Conservation (phyloP, 140 eudicot species). For the Bidens hawaiensis region DNA sequence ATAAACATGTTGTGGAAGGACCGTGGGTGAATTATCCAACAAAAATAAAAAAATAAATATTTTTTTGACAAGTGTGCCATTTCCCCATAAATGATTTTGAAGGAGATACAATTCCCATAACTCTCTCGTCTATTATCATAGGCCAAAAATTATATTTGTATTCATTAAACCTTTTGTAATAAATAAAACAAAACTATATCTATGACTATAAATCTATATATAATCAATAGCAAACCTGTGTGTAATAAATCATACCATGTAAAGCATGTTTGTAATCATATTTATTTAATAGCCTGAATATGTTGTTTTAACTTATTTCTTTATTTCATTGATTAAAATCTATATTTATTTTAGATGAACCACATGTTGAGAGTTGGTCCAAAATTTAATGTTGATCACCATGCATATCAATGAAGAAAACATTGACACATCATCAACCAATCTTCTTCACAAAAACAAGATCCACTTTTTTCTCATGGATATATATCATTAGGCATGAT, state of each 20-base stretch:
- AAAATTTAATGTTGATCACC: slow-evolving; percentile 27
- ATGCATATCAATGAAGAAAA: slow-evolving; percentile 34
- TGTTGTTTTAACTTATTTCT: neutral
- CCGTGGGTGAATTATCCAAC: neutral
- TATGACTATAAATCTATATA: too few relatives aligned
- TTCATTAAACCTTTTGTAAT: too few relatives aligned
- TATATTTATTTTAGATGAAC: neutral
- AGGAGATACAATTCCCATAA: too few relatives aligned
- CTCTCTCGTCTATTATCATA: too few relatives aligned
- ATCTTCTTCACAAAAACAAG: slow-evolving; percentile 27
- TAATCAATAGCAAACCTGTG: too few relatives aligned
- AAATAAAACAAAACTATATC: too few relatives aligned
- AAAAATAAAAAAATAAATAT: too few relatives aligned
- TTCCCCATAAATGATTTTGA: too few relatives aligned
- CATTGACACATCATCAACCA: slow-evolving; percentile 30
- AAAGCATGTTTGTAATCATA: too few relatives aligned
- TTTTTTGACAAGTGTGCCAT: too few relatives aligned
- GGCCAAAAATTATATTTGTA: too few relatives aligned
- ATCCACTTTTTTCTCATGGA: slow-evolving; percentile 18
- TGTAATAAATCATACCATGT: neutral
- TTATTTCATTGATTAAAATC: neutral
- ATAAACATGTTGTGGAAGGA: neutral
- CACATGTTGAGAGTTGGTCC: slow-evolving; percentile 25
- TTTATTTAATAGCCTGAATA: neutral
- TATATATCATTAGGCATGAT: slow-evolving; percentile 29